A percentile compares a stretch with the other conserved stretches of the same genome.
These are phyloP conservation scores for Serpula lacrymans DNA, from an alignment of 768 basidiomycete genomes.

Conservation along the genomic window DNA sequence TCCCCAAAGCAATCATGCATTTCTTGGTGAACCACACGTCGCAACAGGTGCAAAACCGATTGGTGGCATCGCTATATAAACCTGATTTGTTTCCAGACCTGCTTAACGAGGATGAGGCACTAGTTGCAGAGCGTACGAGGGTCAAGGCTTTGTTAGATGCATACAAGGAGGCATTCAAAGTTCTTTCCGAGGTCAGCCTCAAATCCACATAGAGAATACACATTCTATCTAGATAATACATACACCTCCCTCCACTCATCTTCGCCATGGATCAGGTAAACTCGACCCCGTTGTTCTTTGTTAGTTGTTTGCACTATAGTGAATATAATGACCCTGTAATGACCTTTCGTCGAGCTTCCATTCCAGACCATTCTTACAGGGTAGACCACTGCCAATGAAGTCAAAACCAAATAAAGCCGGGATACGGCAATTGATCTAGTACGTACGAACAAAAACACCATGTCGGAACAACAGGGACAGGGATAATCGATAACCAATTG, in stretches of 20 bases:
- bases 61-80: slow-evolving; percentile 94
- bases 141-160: slow-evolving; percentile 95
- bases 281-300: too few relatives aligned
- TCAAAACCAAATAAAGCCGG: too few relatives aligned
- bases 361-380: too few relatives aligned
- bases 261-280: too few relatives aligned
- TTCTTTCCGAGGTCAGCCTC: slow-evolving; percentile 75
- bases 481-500: slow-evolving; percentile 15
- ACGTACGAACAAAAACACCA: slow-evolving; percentile 19
- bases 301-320: too few relatives aligned
- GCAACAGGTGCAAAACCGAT: slow-evolving; percentile 92
- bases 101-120: slow-evolving; percentile 91
- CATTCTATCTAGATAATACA: too few relatives aligned
- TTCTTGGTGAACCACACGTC: slow-evolving; percentile 95
- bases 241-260: too few relatives aligned
- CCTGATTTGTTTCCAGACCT: slow-evolving; percentile 89
- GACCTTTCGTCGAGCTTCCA: too few relatives aligned
- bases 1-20: slow-evolving; percentile 99
- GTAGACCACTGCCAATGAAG: too few relatives aligned
- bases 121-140: slow-evolving; percentile 89
- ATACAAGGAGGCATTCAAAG: slow-evolving; percentile 93
- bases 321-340: too few relatives aligned
- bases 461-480: slow-evolving; percentile 13
- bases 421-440: slow-evolving; percentile 20
- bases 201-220: slow-evolving; percentile 48